Base-by-base conservation (phyloP, 108 stramenopile genomes). In the Pinguiococcus pyrenoidosus region DNA sequence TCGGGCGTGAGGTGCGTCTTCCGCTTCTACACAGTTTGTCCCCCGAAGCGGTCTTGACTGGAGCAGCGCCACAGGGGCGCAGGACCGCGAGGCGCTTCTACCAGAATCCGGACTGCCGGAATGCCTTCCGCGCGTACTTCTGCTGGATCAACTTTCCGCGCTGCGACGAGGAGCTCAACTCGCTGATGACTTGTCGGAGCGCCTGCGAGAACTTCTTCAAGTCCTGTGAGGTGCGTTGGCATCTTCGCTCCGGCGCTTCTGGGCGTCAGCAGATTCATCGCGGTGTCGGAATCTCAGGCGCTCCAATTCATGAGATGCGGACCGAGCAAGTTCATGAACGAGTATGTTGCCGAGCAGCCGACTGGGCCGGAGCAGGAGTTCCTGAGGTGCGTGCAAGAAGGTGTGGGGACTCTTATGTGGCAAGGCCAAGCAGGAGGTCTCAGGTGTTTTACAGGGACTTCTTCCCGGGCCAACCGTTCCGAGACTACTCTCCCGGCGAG, bases 121-220 rank as follows among this genome's bases (percentile, higher is more conserved):
- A 54, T 24, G 68, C 74, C 0, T 75, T 62, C 60, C 37, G 27
- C 48, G 61, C 60, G 18, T 69, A 54, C 27, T 57, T 70, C 26
- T 75, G 74, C 51, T 75, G 54, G 38, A 33, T 69, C 16, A 75
- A 75, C 30, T 75, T 75, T 23, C 74, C 74, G 10, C 63, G 74
- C 18, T 75, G 47, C 54, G 64, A 73, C 32, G 51, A 33, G 4
- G 44, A 64, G 18, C 69, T 24, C n/a, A 27, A 35, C 17, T 46
- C 33, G 32, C 32, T 66, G 0, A 44, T 60, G 5, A 60, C 72
- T 5, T 75, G 74, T 23, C 23, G 52, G 1, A 67, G 59, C 29
- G 74, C 69, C 13, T 75, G 74, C 44, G 72, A 75, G 44, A 75
- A 75, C 54, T 70, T 62, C 58, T 69, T 64, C 37, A 46, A 34